A percentile compares a stretch with the other conserved stretches of the same genome.
Evolutionary conservation across 2,329 filamentous ascomycete species (phyloP).

Genomic region (Diplodia sapinea): DNA sequence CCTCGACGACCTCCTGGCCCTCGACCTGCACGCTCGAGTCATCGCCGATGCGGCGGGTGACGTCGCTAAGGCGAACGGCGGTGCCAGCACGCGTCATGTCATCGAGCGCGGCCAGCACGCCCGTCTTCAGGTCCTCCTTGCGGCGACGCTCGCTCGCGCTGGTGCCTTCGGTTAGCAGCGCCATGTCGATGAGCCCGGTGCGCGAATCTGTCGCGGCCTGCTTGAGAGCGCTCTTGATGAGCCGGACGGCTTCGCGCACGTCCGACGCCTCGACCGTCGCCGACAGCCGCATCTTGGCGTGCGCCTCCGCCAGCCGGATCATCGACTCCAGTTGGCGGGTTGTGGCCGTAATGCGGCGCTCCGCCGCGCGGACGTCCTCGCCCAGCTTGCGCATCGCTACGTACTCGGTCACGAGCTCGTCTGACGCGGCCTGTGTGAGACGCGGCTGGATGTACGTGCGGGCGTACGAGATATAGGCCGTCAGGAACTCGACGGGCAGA

Average conservation of each 20-base stretch:
- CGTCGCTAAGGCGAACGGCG: slow-evolving; percentile 78
- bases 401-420: slow-evolving; percentile 84
- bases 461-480: slow-evolving; percentile 95
- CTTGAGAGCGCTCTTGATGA: slow-evolving; percentile 94
- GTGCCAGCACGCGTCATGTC: slow-evolving; percentile 70
- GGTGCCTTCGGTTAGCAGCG: slow-evolving; percentile 90
- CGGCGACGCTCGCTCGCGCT: slow-evolving; percentile 83
- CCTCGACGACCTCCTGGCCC: slow-evolving; percentile 79
- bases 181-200: slow-evolving; percentile 95
- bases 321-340: slow-evolving; percentile 97
- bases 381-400: slow-evolving; percentile 95
- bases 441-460: slow-evolving; percentile 82
- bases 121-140: slow-evolving; percentile 82
- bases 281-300: slow-evolving; percentile 95
- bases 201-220: slow-evolving; percentile 94
- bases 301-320: slow-evolving; percentile 95
- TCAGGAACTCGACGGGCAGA: slow-evolving; percentile 87
- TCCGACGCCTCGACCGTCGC: slow-evolving; percentile 77
- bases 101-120: slow-evolving; percentile 75
- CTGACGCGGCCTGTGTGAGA: slow-evolving; percentile 79
- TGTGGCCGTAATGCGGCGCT: slow-evolving; percentile 96
- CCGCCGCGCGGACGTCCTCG: slow-evolving; percentile 70
- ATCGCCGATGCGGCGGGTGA: slow-evolving; percentile 74
- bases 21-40: slow-evolving; percentile 68
- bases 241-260: slow-evolving; percentile 85